Base-by-base conservation (phyloP, 306 rosid species). In the Biancaea sappan region DNA sequence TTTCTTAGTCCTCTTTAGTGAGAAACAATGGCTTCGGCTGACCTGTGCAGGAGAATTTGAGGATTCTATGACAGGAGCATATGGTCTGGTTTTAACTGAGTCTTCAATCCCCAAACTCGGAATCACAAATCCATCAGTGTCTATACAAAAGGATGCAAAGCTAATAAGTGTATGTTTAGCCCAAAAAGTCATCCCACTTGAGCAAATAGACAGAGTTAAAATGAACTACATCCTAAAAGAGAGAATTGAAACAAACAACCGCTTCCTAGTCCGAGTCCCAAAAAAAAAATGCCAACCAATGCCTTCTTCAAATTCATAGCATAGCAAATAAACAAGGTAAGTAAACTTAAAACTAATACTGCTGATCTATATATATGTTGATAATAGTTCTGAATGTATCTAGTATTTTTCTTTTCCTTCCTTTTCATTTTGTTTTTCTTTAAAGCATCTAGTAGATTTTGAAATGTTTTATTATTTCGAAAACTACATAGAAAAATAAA, bases 41-140 rank as follows among this genome's bases (percentile, higher is more conserved):
- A 88, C 99, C 98, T 92, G 84, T 70, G 87, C 82, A 59, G 80
- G 84, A 57, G 92, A 90, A 77, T 83, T 87, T n/a, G 91, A 40
- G 62, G 91, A 75, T 81, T 87, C 90, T 86, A 81, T 74, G 9
- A 52, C 43, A 35, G 85, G 72, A 79, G 80, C 84, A 80, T 51
- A 61, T n/a, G 77, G 66, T 75, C 71, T 83, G 25, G 34, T 78
- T 76, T 64, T 86, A 80, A 83, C 82, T 2, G 77, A 76, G 37
- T 85, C 90, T 82, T 37, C 92, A 51, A 92, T 87, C 69, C 81
- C 96, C 96, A 95, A 81, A 77, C 97, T 95, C 35, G 99, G 98
- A 86, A 95, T 92, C 82, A 95, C 98, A 46, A 87, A 95, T 71
- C 98, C 97, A 79, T 95, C 98, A 6, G 88, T 92, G 87, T 95